A percentile compares a stretch with the other conserved stretches of the same genome.
These are phyloP conservation scores for Chaetomidium leptoderma DNA, from an alignment of 495 filamentous ascomycete genomes.

Conservation along the genomic window DNA sequence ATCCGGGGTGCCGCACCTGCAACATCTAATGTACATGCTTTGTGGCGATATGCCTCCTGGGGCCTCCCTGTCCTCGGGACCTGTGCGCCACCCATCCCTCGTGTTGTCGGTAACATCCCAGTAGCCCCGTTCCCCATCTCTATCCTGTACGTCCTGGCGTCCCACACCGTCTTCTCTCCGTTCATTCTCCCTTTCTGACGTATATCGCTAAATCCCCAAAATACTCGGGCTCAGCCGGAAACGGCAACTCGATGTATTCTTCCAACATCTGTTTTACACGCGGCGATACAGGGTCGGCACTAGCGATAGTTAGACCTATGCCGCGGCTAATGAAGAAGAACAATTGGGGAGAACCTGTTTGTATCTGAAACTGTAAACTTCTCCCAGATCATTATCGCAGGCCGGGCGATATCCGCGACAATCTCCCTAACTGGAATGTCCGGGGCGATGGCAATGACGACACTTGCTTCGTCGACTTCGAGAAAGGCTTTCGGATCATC, in stretches of 20 bases:
- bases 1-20: too few species aligned
- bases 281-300: background rate
- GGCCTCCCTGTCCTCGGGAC: too few species aligned
- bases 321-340: background rate
- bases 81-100: too few species aligned
- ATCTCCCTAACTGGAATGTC: constrained; percentile 33
- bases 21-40: too few species aligned
- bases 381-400: constrained; percentile 31
- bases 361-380: background rate
- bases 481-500: constrained; percentile 34
- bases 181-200: background rate
- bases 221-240: background rate
- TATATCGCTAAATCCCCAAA: background rate
- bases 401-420: constrained; percentile 32
- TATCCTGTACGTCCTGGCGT: too few species aligned
- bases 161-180: too few species aligned
- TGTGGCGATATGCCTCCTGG: too few species aligned
- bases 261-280: constrained; percentile 4
- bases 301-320: background rate
- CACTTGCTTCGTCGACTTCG: constrained; percentile 23
- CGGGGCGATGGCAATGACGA: constrained; percentile 30
- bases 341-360: background rate
- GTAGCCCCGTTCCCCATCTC: too few species aligned
- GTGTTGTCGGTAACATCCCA: too few species aligned
- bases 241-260: constrained; percentile 6